Evolutionary conservation across 352 stramenopile species (phyloP).

Genomic region (Aphanomyces cochlioides): DNA sequence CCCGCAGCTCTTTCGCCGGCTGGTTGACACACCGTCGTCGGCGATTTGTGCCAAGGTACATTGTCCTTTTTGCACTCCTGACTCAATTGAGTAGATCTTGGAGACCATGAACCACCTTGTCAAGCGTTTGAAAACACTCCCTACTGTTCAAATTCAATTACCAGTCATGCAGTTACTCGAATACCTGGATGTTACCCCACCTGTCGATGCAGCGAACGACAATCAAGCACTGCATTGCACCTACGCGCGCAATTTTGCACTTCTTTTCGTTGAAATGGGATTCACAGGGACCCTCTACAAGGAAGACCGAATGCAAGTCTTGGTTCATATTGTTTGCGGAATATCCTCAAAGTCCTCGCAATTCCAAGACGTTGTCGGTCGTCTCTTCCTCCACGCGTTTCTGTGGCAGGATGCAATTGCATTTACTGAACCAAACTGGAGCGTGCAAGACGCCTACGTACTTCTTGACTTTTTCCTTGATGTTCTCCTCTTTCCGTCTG

Average conservation of each 20-base stretch:
- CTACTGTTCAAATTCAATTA: slow-evolving; percentile 36
- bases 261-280: slow-evolving; percentile 76
- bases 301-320: slow-evolving; percentile 44
- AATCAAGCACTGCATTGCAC: slow-evolving; percentile 35
- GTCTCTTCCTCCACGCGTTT: slow-evolving; percentile 54
- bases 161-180: slow-evolving; percentile 50
- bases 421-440: neutral
- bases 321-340: slow-evolving; percentile 38
- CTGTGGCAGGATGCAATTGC: slow-evolving; percentile 34
- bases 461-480: slow-evolving; percentile 73
- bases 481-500: slow-evolving; percentile 52
- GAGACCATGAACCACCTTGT: slow-evolving; percentile 71
- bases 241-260: slow-evolving; percentile 63
- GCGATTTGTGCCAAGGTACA: slow-evolving; percentile 63
- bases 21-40: slow-evolving; percentile 37
- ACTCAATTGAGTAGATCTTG: slow-evolving; percentile 46
- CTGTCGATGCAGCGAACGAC: slow-evolving; percentile 21
- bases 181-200: slow-evolving; percentile 36
- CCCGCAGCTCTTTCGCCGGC: slow-evolving; percentile 60
- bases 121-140: slow-evolving; percentile 61
- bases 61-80: slow-evolving; percentile 1
- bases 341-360: slow-evolving; percentile 37
- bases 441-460: slow-evolving; percentile 38
- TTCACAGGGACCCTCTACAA: slow-evolving; percentile 43
- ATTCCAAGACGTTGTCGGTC: slow-evolving; percentile 66